Percentiles rank a stretch among this genome's conserved stretches.
These are phyloP conservation scores for Linum usitatissimum DNA, from an alignment of 345 rosid genomes.

Conservation along the genomic window DNA sequence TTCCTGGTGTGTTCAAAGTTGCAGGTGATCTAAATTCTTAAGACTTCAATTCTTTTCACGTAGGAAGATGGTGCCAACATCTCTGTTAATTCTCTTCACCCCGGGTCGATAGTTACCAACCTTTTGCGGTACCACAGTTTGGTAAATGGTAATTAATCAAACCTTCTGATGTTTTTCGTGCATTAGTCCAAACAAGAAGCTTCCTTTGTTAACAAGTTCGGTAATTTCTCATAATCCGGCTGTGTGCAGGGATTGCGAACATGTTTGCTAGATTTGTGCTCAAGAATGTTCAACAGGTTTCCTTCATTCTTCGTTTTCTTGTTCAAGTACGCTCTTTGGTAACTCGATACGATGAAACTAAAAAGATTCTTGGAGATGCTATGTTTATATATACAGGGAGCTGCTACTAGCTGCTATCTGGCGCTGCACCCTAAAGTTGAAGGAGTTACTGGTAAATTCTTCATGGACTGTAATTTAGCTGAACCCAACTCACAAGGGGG, in stretches of 20 bases:
- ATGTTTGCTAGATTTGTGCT: background rate
- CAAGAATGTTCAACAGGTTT: conserved; percentile 2
- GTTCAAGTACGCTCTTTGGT: too few relatives aligned
- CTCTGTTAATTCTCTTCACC: conserved; percentile 62
- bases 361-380: too few relatives aligned
- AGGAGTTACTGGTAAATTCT: too few relatives aligned
- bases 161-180: too few relatives aligned
- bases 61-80: conserved; percentile 53
- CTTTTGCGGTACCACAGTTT: conserved; percentile 29
- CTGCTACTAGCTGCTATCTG: too few relatives aligned
- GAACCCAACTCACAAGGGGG: too few relatives aligned
- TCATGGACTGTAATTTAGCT: too few relatives aligned
- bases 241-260: background rate
- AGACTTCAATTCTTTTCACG: background rate
- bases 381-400: too few relatives aligned
- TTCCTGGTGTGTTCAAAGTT: background rate
- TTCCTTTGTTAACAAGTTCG: background rate
- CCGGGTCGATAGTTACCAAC: conserved; percentile 55
- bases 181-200: too few relatives aligned
- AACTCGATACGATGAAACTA: too few relatives aligned
- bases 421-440: too few relatives aligned
- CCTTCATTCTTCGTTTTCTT: background rate
- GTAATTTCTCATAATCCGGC: too few relatives aligned
- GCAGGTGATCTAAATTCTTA: background rate
- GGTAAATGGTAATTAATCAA: conserved; percentile 27